Percentiles rank a stretch among this genome's conserved stretches.
Conservation (phyloP, 2,329 filamentous ascomycete genomes). For the Neocatenulostroma microsporum region DNA sequence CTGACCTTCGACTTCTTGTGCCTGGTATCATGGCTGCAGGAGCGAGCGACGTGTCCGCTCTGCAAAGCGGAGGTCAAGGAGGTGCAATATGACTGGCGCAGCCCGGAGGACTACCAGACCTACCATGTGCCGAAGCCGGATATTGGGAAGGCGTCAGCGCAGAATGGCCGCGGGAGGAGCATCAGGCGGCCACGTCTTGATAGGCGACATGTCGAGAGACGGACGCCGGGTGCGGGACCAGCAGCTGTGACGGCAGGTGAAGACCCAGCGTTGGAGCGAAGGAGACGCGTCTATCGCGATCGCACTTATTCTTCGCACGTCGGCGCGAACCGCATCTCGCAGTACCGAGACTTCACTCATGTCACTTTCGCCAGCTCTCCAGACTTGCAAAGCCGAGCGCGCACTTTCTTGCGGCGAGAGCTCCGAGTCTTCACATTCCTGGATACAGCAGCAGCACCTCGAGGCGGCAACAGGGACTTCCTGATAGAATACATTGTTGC, state of each 20-base stretch:
- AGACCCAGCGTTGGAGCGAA: conserved; percentile 45
- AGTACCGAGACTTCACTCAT: conserved; percentile 67
- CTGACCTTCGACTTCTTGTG: conserved; percentile 78
- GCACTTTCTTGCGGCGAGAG: conserved; percentile 76
- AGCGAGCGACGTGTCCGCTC: conserved; percentile 66
- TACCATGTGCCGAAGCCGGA: conserved; percentile 47
- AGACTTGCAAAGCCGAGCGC: conserved; percentile 65
- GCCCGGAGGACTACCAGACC: conserved; percentile 48
- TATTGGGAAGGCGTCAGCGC: too few relatives aligned
- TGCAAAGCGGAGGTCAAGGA: conserved; percentile 53
- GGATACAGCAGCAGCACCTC: conserved; percentile 27
- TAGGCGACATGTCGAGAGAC: conserved; percentile 4
- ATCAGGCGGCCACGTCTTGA: neutral
- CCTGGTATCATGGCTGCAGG: conserved; percentile 71
- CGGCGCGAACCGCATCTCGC: conserved; percentile 69
- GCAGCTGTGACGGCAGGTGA: conserved; percentile 4
- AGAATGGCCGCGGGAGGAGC: neutral
- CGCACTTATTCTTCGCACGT: conserved; percentile 72
- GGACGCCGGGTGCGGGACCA: neutral
- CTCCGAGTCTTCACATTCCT: conserved; percentile 75
- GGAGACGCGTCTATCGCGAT: conserved; percentile 65
- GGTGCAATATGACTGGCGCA: conserved; percentile 58
- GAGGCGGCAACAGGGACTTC: conserved; percentile 53
- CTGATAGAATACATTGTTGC: conserved; percentile 78
- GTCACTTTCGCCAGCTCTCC: conserved; percentile 55